Evolutionary conservation across 2,329 filamentous ascomycete species (phyloP), one percentile per base, ranked within the genome.

Genomic region (Thyridium curvatum): DNA sequence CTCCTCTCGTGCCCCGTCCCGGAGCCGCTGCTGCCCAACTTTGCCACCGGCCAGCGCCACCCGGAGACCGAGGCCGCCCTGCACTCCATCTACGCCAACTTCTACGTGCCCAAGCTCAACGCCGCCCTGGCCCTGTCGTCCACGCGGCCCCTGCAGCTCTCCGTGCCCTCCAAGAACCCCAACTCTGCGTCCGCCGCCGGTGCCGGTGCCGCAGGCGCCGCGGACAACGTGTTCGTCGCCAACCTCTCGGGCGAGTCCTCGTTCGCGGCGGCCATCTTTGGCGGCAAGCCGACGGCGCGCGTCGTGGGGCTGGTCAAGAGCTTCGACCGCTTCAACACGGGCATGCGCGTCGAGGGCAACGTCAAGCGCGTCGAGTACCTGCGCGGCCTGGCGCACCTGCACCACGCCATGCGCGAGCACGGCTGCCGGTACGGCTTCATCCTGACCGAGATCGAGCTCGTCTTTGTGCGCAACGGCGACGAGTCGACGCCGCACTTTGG

Each of bases 361-460:
- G 77, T 88, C 60, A 85, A 89, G 64, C 84, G 86, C 42, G 86
- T 95, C 41, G 82, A 91, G 62, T 96, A 96, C 66, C 82, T 96
- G 15, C 82, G 85, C 37, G 87, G 87, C 2, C 78, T 97, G 5
- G 75, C 89, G 0, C 87, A 94, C 52, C 70, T 96, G 33, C 91
- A 97, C 63, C 79, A 86, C 56, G 82, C 83, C 55, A 95, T 96
- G 88, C 88, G 91, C 60, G 88, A 94, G 65, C 86, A 95, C 65
- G 82, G 82, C 49, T 94, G 87, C 58, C 82, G 91, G 42, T 97
- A 96, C 61, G 91, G 91, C 39, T 97, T 95, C 70, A 91, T 97
- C 61, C 80, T 96, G 55, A 96, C 88, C 1, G 91, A 96, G 65
- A 95, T 95, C 52, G 91, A 97, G 65, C 80, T 96, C 8, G 82